Base-by-base conservation (phyloP, 345 rosid species). In the Noccaea bulbosa region DNA sequence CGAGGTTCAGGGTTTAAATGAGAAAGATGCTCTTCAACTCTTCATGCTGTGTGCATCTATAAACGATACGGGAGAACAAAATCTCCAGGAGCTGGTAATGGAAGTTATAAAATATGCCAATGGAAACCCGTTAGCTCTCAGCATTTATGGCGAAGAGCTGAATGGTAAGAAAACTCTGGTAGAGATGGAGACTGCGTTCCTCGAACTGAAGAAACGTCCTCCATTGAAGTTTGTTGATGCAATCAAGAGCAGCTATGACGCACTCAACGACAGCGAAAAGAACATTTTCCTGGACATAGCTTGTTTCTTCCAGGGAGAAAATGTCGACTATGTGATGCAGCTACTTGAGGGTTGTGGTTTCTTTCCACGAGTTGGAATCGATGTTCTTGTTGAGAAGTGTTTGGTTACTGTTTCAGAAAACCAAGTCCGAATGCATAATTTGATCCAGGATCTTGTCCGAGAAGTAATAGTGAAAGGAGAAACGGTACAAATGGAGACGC, bases 121-220 rank as follows among this genome's bases (percentile, higher is more conserved):
- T n/a, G 62, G 75, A n/a, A 71, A 77, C 30, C 87, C 82, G 8
- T 38, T 73, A 6, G 82, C 81, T 10, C 75, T 84, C 17, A 51
- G 47, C 0, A 55, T 24, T 35, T 64, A 5, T 4, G 57, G 65
- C 7, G 0, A 6, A 37, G 16, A 14, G 43, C 50, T 72, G 0
- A 64, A 15, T 44, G 56, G 47, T 12, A 44, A 11, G 55, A 43
- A 1, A n/a, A 24, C 30, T 2, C 8, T n/a, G 1, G 62, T 46
- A 30, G 52, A 60, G 39, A 39, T 40, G 67, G 1, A 11, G 44
- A 11, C 52, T 0, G 3, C 51, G 30, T 49, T 49, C 35, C 44
- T 39, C n/a, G 45, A 68, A 5, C 8, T 17, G 54, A 68, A 20
- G 5, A 45, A 4, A 34, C 14, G 46, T 55, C 11, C 34, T 5